Evolutionary conservation across 805 yeast species (phyloP), one percentile per base, ranked within the genome.

Genomic region (Yarrowia sp.): DNA sequence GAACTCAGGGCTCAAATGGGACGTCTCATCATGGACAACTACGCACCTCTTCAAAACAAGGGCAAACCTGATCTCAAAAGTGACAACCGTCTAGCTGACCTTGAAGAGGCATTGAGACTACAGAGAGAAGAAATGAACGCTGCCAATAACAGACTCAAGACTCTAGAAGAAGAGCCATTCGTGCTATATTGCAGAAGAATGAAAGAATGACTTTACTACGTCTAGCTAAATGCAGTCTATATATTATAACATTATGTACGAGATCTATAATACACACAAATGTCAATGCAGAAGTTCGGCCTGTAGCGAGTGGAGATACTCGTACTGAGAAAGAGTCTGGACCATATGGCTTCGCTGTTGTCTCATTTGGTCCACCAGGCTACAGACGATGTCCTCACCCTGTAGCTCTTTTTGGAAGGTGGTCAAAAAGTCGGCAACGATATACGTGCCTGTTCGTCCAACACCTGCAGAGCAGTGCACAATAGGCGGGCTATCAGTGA

Each of bases 391-490:
- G 69, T 77, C 72, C 19, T 50, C 58, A 9, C 63, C 52, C 33
- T 50, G 38, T 1, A 44, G 39, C 33, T 55, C 78, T n/a, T 85
- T 81, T 70, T 84, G 85, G 42, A 69, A 65, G 19, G 69, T 70
- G 34, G 78, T 70, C 64, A 81, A 69, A 60, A 87, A 82, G 73
- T 91, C 96, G 24, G 89, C 78, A 1, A 92, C 85, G 70, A 92
- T 86, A 74, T 88, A 89, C 1, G 97, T 90, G 1, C 99, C 99
- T 0, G 98, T 92, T 68, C 99, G 81, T 19, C 99, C 99, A 74
- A 97, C 92, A 0, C 99, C 99, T 1, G 98, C 98, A 8, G 97
- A 91, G 75, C 99, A 94, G 77, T 94, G 98, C 33, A 90, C 90
- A 55, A 92, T 75, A 7, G 87, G 82, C 20, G 95, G 94, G 0